Evolutionary conservation across 164 flowering plant genomes (phyloP).

Genomic region (Berberis thunbergii): DNA sequence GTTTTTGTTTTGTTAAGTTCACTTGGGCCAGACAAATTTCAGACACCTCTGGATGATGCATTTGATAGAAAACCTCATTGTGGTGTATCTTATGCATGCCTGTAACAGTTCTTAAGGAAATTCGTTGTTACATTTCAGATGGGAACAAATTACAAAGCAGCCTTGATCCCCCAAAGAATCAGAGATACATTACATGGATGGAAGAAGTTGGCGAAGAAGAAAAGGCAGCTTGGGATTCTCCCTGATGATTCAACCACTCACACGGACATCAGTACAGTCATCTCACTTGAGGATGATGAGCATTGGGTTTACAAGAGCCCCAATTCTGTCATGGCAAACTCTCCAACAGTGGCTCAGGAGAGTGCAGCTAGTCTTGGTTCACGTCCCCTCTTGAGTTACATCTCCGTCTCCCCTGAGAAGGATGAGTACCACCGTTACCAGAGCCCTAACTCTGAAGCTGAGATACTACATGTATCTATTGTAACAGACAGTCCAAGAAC

Average conservation of each 20-base stretch:
- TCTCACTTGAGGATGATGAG: constrained; percentile 52
- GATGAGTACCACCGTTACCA: too few species aligned
- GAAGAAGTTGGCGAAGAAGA: constrained; percentile 70
- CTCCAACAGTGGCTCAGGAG: not conserved
- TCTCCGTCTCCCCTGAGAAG: too few species aligned
- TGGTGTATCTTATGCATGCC: not conserved
- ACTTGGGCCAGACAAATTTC: too few species aligned
- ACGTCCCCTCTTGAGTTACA: not conserved
- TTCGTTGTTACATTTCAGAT: too few species aligned
- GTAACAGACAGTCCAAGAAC: too few species aligned
- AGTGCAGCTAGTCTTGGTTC: not conserved
- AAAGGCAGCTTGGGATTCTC: constrained; percentile 41
- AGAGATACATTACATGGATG: constrained; percentile 93
- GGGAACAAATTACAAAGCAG: too few species aligned
- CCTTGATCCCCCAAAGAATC: constrained; percentile 23
- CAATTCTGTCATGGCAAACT: too few species aligned
- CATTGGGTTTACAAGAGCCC: too few species aligned
- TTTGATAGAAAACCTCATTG: not conserved
- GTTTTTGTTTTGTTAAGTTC: too few species aligned
- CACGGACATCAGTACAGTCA: constrained; percentile 79
- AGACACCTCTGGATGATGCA: not conserved
- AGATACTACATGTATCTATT: too few species aligned
- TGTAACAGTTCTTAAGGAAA: too few species aligned
- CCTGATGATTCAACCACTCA: constrained; percentile 60
- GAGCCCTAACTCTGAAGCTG: too few species aligned